phyloP scores from a whole-genome alignment of 1,139 yeast genomes.

The Geotrichum reessii region DNA sequence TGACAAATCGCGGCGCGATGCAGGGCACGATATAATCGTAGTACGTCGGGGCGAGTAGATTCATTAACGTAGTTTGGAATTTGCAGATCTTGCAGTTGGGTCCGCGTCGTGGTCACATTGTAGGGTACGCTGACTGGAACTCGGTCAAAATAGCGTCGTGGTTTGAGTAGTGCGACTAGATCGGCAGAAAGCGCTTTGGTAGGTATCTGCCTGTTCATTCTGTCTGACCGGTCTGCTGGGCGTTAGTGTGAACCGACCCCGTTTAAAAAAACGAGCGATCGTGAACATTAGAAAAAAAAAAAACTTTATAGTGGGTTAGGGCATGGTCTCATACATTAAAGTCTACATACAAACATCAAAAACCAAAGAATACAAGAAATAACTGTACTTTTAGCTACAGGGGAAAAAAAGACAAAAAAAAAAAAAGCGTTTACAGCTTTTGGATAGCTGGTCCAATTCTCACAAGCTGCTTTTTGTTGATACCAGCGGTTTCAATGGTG shows the following conservation, averaged over 20 bases:
- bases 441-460: conserved; percentile 28
- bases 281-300: too few species aligned
- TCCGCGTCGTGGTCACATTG: not conserved
- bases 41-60: conserved; percentile 18
- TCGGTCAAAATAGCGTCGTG: conserved; percentile 2
- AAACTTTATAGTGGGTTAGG: not conserved
- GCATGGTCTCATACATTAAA: not conserved
- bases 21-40: conserved; percentile 21
- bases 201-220: not conserved
- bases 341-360: not conserved
- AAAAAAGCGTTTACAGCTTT: conserved; percentile 21
- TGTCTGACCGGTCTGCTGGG: not conserved
- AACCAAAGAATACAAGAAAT: not conserved
- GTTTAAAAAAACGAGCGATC: not conserved
- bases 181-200: not conserved
- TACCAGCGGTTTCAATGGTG: conserved; percentile 22
- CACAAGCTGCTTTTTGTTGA: conserved; percentile 25
- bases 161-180: not conserved
- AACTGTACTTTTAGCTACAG: not conserved
- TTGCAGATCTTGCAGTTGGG: not conserved
- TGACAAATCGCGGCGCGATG: conserved; percentile 19
- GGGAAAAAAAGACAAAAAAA: not conserved
- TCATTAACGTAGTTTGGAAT: conserved; percentile 4
- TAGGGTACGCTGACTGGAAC: not conserved
- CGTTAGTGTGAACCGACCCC: not conserved